Conservation (phyloP, 2,329 filamentous ascomycete genomes). For the Daldinia eschscholtzii region DNA sequence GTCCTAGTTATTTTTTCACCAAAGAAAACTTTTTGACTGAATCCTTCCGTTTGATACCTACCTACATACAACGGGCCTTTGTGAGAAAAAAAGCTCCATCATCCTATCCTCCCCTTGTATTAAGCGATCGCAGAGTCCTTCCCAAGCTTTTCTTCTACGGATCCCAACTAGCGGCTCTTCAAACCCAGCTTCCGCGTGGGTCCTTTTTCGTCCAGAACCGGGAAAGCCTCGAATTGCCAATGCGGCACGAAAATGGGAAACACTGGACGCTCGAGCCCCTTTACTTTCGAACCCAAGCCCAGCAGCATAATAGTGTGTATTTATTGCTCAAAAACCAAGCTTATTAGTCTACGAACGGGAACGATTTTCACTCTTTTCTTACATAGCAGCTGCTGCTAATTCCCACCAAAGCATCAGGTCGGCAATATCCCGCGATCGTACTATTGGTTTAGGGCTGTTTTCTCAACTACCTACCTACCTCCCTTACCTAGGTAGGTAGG, state of each 20-base stretch:
- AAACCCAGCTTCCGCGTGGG: slow-evolving; percentile 28
- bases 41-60: slow-evolving; percentile 7
- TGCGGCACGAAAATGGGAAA: slow-evolving; percentile 15
- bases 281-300: slow-evolving; percentile 2
- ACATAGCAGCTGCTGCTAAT: neutral
- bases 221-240: slow-evolving; percentile 29
- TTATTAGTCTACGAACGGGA: slow-evolving; percentile 7
- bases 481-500: too few species aligned
- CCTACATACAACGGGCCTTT: neutral
- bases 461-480: neutral
- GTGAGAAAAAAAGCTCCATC: slow-evolving; percentile 7
- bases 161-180: slow-evolving; percentile 36
- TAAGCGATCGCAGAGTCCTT: slow-evolving; percentile 50
- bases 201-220: slow-evolving; percentile 27
- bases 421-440: slow-evolving; percentile 3
- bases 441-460: neutral
- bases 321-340: neutral
- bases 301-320: neutral
- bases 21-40: neutral
- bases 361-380: neutral
- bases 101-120: slow-evolving; percentile 1
- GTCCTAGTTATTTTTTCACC: neutral
- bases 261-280: slow-evolving; percentile 16
- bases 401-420: too few species aligned
- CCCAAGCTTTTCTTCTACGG: slow-evolving; percentile 34